Evolutionary conservation across 441 rosid genomes (phyloP).

Genomic region (Gossypium gossypioides): DNA sequence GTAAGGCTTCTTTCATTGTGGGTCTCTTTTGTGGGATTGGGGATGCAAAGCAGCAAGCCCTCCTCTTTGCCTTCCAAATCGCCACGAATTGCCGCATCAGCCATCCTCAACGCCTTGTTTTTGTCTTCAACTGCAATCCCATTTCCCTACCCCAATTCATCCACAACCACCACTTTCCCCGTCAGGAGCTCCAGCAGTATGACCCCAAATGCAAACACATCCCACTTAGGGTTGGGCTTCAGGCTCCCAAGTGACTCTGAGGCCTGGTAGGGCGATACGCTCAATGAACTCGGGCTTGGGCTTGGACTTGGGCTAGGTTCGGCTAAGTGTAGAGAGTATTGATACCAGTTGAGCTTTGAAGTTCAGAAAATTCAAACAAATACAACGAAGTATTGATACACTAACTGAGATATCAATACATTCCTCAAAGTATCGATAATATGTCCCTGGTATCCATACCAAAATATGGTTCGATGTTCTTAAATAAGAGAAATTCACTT

Average conservation of each 20-base stretch:
- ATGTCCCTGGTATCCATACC: too few species aligned
- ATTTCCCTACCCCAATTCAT: slow-evolving; percentile 65
- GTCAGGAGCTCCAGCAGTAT: slow-evolving; percentile 63
- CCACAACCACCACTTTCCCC: slow-evolving; percentile 52
- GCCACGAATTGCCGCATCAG: slow-evolving; percentile 46
- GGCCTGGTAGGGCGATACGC: slow-evolving; percentile 54
- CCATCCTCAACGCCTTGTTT: slow-evolving; percentile 49
- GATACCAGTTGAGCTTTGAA: too few species aligned
- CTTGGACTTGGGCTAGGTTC: slow-evolving; percentile 57
- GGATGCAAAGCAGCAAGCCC: slow-evolving; percentile 54
- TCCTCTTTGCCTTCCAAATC: slow-evolving; percentile 81
- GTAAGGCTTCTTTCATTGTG: slow-evolving; percentile 60
- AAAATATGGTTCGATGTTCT: too few species aligned
- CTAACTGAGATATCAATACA: too few species aligned
- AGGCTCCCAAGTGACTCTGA: slow-evolving; percentile 67
- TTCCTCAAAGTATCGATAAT: too few species aligned
- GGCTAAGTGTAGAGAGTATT: background rate
- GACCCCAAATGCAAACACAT: slow-evolving; percentile 65
- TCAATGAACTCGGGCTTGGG: slow-evolving; percentile 61
- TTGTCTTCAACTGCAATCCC: slow-evolving; percentile 59
- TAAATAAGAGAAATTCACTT: too few species aligned
- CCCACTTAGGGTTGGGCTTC: slow-evolving; percentile 80
- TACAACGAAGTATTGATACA: too few species aligned
- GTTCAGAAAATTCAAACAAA: too few species aligned
- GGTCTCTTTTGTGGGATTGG: slow-evolving; percentile 71